Percentiles rank a stretch among this genome's conserved stretches.
Evolutionary conservation across 257 asterid species (phyloP).

Genomic region (Paulownia fortunei): DNA sequence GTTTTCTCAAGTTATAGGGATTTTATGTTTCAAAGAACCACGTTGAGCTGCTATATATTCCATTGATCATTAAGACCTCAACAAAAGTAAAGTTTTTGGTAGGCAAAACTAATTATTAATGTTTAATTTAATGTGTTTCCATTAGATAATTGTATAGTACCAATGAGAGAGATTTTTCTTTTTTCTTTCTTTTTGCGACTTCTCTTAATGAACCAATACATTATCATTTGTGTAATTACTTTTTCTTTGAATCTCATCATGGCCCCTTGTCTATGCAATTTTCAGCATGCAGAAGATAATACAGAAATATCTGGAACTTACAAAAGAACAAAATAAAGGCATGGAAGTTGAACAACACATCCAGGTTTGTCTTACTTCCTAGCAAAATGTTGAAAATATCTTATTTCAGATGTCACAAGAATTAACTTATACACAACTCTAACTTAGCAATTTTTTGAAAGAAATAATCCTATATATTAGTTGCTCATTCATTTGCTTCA

Average conservation of each 20-base stretch:
- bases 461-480: no score
- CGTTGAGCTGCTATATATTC: neutral
- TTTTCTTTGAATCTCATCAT: neutral
- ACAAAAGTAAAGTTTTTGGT: neutral
- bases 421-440: neutral
- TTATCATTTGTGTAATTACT: no score
- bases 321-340: conserved; percentile 29
- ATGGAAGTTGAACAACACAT: conserved; percentile 31
- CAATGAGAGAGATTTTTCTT: no score
- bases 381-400: no score
- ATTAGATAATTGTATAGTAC: no score
- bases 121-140: no score
- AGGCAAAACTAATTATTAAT: neutral
- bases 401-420: neutral
- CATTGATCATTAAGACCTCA: no score
- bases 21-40: no score
- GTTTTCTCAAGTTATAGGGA: no score
- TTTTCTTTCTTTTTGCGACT: neutral
- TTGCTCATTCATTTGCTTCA: no score
- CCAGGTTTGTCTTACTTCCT: conserved; percentile 40
- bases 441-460: neutral
- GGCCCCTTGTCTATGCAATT: conserved; percentile 18
- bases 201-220: no score
- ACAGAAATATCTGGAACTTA: conserved; percentile 40
- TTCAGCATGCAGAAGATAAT: conserved; percentile 47